Conservation (phyloP, 2,329 filamentous ascomycete genomes). For the Fusarium penzigii region DNA sequence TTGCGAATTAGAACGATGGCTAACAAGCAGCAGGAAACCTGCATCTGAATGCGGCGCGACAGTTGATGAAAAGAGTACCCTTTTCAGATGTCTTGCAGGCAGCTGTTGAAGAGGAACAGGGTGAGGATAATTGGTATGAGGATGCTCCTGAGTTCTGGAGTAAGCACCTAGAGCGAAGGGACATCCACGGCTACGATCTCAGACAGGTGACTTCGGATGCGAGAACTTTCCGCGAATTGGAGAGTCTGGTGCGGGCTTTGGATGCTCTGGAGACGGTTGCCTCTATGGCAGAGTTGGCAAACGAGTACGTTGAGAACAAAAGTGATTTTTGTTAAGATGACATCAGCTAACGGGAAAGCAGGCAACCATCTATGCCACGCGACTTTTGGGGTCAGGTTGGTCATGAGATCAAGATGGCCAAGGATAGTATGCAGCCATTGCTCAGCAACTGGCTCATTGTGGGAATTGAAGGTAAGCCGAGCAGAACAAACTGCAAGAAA, state of each 20-base stretch:
- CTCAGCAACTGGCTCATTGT: constrained; percentile 64
- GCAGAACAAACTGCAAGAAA: too few relatives aligned
- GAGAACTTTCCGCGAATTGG: constrained; percentile 67
- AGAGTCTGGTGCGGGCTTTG: constrained; percentile 64
- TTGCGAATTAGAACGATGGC: not conserved
- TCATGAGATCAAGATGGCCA: constrained; percentile 54
- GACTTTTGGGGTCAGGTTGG: constrained; percentile 58
- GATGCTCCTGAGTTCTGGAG: constrained; percentile 42
- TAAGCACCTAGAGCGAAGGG: constrained; percentile 37
- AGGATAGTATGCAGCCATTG: constrained; percentile 60
- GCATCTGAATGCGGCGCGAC: constrained; percentile 56
- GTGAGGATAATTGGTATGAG: constrained; percentile 40
- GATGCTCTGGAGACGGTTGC: constrained; percentile 69
- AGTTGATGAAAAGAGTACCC: constrained; percentile 51
- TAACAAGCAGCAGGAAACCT: constrained; percentile 43
- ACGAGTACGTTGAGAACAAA: constrained; percentile 48
- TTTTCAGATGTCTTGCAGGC: constrained; percentile 50
- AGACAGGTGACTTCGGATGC: constrained; percentile 55
- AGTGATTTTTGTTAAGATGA: not conserved
- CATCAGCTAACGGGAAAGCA: constrained; percentile 31
- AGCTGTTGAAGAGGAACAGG: constrained; percentile 39
- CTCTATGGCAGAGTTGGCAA: constrained; percentile 51
- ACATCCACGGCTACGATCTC: constrained; percentile 38
- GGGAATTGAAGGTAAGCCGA: constrained; percentile 53
- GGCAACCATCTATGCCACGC: constrained; percentile 39